Conservation (phyloP, 495 filamentous ascomycete species). For the Aspergillus campestris region DNA sequence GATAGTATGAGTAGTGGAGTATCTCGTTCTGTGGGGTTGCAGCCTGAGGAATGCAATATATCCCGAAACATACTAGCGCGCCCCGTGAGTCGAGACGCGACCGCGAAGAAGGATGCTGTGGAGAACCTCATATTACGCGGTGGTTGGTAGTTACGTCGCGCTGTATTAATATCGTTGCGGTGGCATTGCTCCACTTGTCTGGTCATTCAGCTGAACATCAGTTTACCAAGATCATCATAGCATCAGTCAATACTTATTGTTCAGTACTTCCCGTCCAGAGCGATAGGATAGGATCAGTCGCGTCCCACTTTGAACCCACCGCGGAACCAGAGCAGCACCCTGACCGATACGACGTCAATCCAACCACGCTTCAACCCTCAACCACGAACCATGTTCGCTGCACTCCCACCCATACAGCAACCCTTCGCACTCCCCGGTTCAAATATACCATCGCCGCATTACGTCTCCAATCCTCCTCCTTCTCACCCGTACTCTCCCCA, state of each 20-base stretch:
- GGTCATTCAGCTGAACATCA: too few relatives aligned
- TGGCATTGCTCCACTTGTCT: too few relatives aligned
- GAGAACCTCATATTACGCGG: not conserved
- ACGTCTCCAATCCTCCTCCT: constrained; percentile 27
- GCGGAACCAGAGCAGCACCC: not conserved
- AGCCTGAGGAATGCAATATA: constrained; percentile 19
- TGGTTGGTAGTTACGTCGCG: not conserved
- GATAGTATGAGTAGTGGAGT: not conserved
- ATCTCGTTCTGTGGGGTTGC: not conserved
- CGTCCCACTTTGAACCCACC: not conserved
- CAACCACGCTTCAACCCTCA: not conserved
- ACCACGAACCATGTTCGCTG: constrained; percentile 20
- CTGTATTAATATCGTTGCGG: too few relatives aligned
- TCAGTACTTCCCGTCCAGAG: too few relatives aligned
- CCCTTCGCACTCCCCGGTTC: too few relatives aligned
- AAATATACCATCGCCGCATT: too few relatives aligned
- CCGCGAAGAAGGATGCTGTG: not conserved
- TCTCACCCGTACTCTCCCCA: constrained; percentile 35
- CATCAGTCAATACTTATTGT: too few relatives aligned
- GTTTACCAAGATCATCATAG: too few relatives aligned
- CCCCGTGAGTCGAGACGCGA: constrained; percentile 8
- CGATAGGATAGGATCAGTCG: too few relatives aligned
- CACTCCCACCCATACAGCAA: constrained; percentile 20
- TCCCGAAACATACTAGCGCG: constrained; percentile 6
- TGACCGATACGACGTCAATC: not conserved